Percentiles rank a stretch among this genome's conserved stretches.
phyloP scores from a whole-genome alignment of 129 eudicot species.

The Flaveria linearis region DNA sequence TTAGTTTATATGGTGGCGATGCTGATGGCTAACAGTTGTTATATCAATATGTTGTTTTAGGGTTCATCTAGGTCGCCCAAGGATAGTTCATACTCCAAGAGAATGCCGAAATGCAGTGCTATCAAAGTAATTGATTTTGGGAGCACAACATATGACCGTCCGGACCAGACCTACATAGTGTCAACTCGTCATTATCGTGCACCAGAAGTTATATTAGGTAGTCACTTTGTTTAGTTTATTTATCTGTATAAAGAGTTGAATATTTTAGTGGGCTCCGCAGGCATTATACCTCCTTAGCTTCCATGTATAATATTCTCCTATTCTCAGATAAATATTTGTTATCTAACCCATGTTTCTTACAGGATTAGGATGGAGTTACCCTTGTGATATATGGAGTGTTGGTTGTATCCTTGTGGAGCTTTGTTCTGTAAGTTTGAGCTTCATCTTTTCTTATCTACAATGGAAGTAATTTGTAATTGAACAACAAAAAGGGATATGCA shows the following conservation, averaged over 20 bases:
- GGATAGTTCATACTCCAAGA: conserved; percentile 61
- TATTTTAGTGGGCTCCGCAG: no score
- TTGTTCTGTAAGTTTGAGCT: conserved; percentile 56
- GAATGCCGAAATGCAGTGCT: conserved; percentile 80
- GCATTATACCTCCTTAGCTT: not conserved
- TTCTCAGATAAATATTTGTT: not conserved
- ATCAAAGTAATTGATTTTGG: conserved; percentile 90
- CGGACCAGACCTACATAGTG: conserved; percentile 59
- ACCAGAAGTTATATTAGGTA: conserved; percentile 85
- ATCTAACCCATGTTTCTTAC: not conserved
- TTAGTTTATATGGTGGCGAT: not conserved
- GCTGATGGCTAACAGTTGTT: not conserved
- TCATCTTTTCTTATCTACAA: not conserved
- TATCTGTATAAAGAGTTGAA: no score
- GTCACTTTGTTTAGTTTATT: not conserved
- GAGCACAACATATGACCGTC: conserved; percentile 63
- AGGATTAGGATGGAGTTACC: conserved; percentile 87
- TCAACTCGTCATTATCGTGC: conserved; percentile 88
- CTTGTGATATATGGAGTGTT: conserved; percentile 87
- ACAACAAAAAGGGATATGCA: not conserved
- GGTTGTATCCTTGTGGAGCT: conserved; percentile 83
- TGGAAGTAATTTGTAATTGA: not conserved
- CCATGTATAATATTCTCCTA: not conserved
- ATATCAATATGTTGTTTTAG: conserved; percentile 29
- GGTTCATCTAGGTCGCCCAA: conserved; percentile 63